These are phyloP conservation scores for Microascus cirrosus DNA, from an alignment of 2,329 filamentous ascomycete species.

Conservation along the genomic window DNA sequence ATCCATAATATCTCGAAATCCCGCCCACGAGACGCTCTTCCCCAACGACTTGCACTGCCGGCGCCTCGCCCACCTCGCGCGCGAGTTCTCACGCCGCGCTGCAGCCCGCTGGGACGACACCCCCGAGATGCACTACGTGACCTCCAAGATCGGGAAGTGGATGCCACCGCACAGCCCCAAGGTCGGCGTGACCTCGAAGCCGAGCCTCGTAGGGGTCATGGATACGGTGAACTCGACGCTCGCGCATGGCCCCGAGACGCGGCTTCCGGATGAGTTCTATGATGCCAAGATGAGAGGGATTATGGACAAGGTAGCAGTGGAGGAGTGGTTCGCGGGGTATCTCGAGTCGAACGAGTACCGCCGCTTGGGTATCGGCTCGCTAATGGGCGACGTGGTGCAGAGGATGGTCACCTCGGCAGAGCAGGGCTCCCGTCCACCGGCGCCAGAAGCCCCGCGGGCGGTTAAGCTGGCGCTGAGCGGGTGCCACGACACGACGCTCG, in stretches of 20 bases:
- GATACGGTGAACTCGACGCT: conserved; percentile 85
- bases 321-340: conserved; percentile 92
- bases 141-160: conserved; percentile 66
- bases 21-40: conserved; percentile 65
- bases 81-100: conserved; percentile 61
- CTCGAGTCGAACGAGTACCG: conserved; percentile 77
- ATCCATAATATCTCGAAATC: conserved; percentile 53
- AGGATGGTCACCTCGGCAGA: conserved; percentile 52
- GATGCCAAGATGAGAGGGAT: conserved; percentile 59
- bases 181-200: conserved; percentile 60
- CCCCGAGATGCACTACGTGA: conserved; percentile 75
- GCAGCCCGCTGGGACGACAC: conserved; percentile 65
- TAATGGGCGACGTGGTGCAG: conserved; percentile 74
- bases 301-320: conserved; percentile 64
- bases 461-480: conserved; percentile 72
- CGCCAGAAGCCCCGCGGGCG: conserved; percentile 29
- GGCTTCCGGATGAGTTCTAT: conserved; percentile 78
- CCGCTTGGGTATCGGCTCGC: conserved; percentile 72
- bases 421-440: conserved; percentile 18
- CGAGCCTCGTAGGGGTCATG: conserved; percentile 81
- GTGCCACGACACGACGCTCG: conserved; percentile 90
- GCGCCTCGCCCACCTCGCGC: conserved; percentile 57
- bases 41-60: conserved; percentile 68
- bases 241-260: conserved; percentile 72
- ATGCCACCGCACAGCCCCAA: conserved; percentile 61